These are phyloP conservation scores for Colletotrichum karsti DNA, from an alignment of 2,329 filamentous ascomycete genomes.

Conservation along the genomic window DNA sequence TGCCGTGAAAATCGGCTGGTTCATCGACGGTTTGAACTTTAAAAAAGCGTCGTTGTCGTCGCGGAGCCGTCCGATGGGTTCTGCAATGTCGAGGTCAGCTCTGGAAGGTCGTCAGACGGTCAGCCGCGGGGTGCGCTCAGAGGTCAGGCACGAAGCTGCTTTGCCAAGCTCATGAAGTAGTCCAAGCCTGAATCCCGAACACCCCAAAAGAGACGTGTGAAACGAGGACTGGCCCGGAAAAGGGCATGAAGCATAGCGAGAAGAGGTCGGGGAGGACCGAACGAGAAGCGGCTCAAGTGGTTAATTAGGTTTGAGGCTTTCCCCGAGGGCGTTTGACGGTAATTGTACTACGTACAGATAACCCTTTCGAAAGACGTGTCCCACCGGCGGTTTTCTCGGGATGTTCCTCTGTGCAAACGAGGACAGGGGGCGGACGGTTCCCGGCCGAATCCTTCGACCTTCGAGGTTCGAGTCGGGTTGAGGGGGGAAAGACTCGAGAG, in stretches of 20 bases:
- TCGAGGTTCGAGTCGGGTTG: too few species aligned
- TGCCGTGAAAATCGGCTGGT: not conserved
- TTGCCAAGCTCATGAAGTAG: not conserved
- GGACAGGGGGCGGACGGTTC: not conserved
- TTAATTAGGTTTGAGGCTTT: conserved; percentile 2
- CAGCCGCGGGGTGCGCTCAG: not conserved
- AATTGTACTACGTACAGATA: too few species aligned
- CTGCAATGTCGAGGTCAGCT: not conserved
- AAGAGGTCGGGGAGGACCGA: not conserved
- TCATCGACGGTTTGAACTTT: not conserved
- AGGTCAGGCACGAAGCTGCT: not conserved
- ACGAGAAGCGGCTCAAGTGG: conserved; percentile 9
- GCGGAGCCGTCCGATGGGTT: conserved; percentile 7
- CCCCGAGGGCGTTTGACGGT: conserved; percentile 9
- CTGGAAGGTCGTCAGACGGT: not conserved
- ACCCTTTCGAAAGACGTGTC: not conserved
- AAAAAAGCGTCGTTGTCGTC: not conserved
- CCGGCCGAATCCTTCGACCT: not conserved
- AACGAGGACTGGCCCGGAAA: conserved; percentile 7
- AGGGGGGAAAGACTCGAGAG: not conserved
- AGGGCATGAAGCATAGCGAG: not conserved
- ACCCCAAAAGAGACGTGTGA: conserved; percentile 14
- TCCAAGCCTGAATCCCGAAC: not conserved
- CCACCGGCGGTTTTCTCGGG: not conserved
- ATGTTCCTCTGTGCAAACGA: not conserved